These are phyloP conservation scores for Xylaria palmicola DNA, from an alignment of 495 filamentous ascomycete genomes.

Conservation along the genomic window DNA sequence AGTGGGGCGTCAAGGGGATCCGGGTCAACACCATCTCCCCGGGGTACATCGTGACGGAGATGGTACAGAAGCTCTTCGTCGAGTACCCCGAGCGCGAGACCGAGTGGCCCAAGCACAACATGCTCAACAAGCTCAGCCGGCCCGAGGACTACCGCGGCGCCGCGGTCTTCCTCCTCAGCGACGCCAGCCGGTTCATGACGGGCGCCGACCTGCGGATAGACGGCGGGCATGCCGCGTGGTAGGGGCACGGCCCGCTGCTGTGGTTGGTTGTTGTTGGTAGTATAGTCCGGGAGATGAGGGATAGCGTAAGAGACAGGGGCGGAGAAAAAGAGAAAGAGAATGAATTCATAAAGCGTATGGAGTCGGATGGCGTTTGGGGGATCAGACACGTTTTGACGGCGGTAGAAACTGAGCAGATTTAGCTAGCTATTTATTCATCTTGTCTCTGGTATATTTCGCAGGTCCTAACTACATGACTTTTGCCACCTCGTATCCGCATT, in stretches of 20 bases:
- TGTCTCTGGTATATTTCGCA: background rate
- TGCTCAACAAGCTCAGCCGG: conserved; percentile 76
- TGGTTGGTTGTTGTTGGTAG: too few species aligned
- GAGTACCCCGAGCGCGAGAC: conserved; percentile 70
- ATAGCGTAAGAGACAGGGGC: too few species aligned
- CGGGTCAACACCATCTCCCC: conserved; percentile 94
- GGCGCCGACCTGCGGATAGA: conserved; percentile 78
- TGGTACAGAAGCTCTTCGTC: conserved; percentile 79
- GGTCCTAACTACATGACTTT: background rate
- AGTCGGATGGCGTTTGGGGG: conserved; percentile 1
- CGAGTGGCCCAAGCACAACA: conserved; percentile 85
- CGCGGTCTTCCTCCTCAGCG: conserved; percentile 80
- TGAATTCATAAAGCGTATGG: conserved; percentile 1
- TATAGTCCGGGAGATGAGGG: too few species aligned
- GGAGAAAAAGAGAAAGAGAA: background rate
- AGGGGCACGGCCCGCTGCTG: too few species aligned
- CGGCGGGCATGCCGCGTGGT: conserved; percentile 82
- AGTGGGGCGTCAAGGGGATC: conserved; percentile 86
- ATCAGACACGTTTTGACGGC: background rate
- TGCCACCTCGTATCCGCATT: background rate
- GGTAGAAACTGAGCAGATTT: background rate
- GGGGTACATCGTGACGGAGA: conserved; percentile 90
- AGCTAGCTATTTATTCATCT: background rate
- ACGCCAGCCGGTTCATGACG: conserved; percentile 87
- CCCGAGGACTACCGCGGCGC: conserved; percentile 81